Evolutionary conservation across 2,329 filamentous ascomycete genomes (phyloP).

Genomic region (Penicillium palitans): DNA sequence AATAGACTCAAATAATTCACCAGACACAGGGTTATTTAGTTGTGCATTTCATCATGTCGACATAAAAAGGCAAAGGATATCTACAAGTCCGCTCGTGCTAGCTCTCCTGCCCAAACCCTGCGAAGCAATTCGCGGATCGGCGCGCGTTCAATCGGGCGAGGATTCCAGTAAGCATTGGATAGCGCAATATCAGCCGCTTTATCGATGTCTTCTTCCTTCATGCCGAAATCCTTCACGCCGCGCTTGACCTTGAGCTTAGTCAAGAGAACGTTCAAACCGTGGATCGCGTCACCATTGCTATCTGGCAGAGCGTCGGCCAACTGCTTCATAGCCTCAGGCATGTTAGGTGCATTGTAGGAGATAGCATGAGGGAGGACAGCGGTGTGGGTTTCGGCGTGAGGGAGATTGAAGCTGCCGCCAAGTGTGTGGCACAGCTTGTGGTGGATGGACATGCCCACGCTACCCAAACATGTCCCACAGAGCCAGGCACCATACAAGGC

Average conservation of each 20-base stretch:
- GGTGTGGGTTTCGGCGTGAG: slow-evolving; percentile 66
- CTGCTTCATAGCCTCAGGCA: slow-evolving; percentile 54
- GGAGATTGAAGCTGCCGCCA: slow-evolving; percentile 63
- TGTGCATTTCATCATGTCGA: neutral
- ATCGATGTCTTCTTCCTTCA: slow-evolving; percentile 62
- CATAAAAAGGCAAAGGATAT: slow-evolving; percentile 6
- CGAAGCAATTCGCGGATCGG: slow-evolving; percentile 58
- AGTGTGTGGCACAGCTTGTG: slow-evolving; percentile 68
- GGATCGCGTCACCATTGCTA: slow-evolving; percentile 59
- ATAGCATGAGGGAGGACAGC: slow-evolving; percentile 63
- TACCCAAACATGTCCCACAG: slow-evolving; percentile 61
- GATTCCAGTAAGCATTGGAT: slow-evolving; percentile 61
- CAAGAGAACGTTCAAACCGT: slow-evolving; percentile 58
- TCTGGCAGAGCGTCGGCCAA: slow-evolving; percentile 57
- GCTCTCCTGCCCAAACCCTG: slow-evolving; percentile 62
- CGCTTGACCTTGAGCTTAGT: slow-evolving; percentile 56
- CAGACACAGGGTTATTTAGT: neutral
- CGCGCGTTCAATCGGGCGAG: slow-evolving; percentile 53
- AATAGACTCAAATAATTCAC: neutral
- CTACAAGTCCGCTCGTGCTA: slow-evolving; percentile 55
- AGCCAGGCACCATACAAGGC: slow-evolving; percentile 67
- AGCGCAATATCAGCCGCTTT: slow-evolving; percentile 61
- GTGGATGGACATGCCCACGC: slow-evolving; percentile 63
- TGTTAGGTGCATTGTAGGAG: slow-evolving; percentile 60
- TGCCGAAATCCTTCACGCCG: slow-evolving; percentile 56